Evolutionary conservation across 306 rosid species (phyloP).

Genomic region (Trichosanthes truncata): DNA sequence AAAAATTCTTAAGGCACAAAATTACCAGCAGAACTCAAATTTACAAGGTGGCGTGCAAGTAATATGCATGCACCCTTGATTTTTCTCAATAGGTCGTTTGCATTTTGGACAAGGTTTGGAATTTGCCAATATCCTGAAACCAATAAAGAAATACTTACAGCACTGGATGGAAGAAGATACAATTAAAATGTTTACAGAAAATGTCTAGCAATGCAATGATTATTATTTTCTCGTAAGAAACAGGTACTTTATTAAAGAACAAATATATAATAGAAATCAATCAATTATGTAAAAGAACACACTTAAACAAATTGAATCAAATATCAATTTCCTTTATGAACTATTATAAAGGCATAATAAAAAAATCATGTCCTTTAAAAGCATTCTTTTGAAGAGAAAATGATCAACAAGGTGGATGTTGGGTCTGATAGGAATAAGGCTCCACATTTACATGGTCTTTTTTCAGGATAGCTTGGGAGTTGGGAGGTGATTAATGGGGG

Average conservation of each 20-base stretch:
- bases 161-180: neutral
- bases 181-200: neutral
- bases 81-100: conserved; percentile 85
- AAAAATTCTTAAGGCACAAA: neutral
- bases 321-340: neutral
- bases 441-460: neutral
- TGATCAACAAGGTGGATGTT: neutral
- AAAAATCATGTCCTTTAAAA: neutral
- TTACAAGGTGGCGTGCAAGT: conserved; percentile 88
- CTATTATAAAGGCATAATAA: neutral
- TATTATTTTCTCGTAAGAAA: neutral
- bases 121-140: conserved; percentile 62
- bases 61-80: conserved; percentile 93
- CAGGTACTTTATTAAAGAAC: neutral
- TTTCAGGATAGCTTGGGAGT: neutral
- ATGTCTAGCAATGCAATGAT: neutral
- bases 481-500: neutral
- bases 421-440: too few species aligned
- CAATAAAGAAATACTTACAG: conserved; percentile 11
- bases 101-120: conserved; percentile 88
- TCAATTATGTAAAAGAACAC: neutral
- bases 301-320: neutral
- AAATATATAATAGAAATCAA: neutral
- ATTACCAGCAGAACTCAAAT: conserved; percentile 91
- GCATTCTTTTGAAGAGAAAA: neutral